Conservation (phyloP, 257 asterid species). For the Anisodus tanguticus region DNA sequence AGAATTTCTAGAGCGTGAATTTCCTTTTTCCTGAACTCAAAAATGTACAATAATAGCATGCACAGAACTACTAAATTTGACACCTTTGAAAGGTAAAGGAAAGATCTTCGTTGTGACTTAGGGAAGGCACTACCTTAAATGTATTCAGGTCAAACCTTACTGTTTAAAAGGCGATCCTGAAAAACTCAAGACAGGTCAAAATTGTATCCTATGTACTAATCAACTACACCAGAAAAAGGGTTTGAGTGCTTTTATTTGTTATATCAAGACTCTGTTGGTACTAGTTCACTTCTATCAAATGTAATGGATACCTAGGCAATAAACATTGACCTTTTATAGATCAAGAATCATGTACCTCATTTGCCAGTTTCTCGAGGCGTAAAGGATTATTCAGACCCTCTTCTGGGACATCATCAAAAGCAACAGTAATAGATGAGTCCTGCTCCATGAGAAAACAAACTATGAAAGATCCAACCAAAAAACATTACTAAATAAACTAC, state of each 20-base stretch:
- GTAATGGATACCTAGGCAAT: conserved; percentile 8
- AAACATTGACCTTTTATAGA: conserved; percentile 5
- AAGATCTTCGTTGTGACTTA: background rate
- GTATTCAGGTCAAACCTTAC: background rate
- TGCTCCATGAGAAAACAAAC: conserved; percentile 44
- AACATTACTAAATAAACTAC: background rate
- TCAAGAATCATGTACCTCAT: conserved; percentile 65
- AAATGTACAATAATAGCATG: background rate
- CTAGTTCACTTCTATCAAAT: background rate
- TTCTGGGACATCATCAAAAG: conserved; percentile 93
- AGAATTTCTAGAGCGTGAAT: background rate
- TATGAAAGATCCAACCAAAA: conserved; percentile 19
- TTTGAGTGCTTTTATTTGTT: conserved; percentile 5
- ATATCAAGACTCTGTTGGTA: background rate
- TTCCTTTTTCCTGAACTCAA: conserved; percentile 2
- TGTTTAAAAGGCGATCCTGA: background rate
- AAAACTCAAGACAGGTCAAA: background rate
- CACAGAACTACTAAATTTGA: background rate
- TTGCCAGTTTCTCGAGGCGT: conserved; percentile 90
- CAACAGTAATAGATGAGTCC: conserved; percentile 94
- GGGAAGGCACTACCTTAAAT: background rate
- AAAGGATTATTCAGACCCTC: conserved; percentile 87
- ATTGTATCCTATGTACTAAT: background rate
- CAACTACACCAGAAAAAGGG: background rate
- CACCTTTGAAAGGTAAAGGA: background rate